Base-by-base conservation (phyloP, 2,329 filamentous ascomycete species). In the Coniochaeta pulveracea region DNA sequence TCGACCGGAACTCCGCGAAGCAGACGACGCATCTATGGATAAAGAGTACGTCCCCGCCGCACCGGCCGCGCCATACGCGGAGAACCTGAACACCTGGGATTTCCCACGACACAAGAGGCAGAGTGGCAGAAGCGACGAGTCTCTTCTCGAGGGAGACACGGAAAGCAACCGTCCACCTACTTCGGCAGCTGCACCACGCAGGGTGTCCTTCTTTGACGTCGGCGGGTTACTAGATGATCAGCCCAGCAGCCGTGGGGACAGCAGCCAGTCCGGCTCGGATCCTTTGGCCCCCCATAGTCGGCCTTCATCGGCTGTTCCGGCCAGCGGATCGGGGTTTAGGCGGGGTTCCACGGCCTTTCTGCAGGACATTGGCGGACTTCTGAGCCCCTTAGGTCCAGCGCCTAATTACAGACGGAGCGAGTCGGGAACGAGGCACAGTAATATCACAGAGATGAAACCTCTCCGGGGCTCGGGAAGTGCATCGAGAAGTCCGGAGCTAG, bases 171-270 rank as follows among this genome's bases (percentile, higher is more conserved):
- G 26, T n/a, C 10, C 49, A 49, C 12, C 40, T 55, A 57, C 60
- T 34, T 58, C 57, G 4, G 50, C 57, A 8, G 44, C 50, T n/a
- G 64, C 64, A 2, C 66, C 72, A 4, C 63, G 70, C 4, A 65
- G 69, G 29, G 73, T 91, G 4, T 85, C 83, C 0, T 89, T 94
- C 52, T 86, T 89, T 46, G 88, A 94, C 43, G 79, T 86, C 1
- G 85, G 85, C 15, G 84, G 83, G 0, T 58, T 93, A 0, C 60
- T 93, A 5, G 65, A 64, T 12, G 66, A 66, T 41, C 40, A 17
- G 16, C 35, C 24, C 12, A 26, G 31, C 11, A 49, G 54, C 30
- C 50, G 56, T 25, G 55, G 58, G 9, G 57, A 58, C 19, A 69
- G 64, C 40, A 52, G 51, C 36, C 53, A 55, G 15, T 66, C 63